Evolutionary conservation across 2,329 filamentous ascomycete species (phyloP), one percentile per base, ranked within the genome.

Genomic region (Hirsutella thompsonii): DNA sequence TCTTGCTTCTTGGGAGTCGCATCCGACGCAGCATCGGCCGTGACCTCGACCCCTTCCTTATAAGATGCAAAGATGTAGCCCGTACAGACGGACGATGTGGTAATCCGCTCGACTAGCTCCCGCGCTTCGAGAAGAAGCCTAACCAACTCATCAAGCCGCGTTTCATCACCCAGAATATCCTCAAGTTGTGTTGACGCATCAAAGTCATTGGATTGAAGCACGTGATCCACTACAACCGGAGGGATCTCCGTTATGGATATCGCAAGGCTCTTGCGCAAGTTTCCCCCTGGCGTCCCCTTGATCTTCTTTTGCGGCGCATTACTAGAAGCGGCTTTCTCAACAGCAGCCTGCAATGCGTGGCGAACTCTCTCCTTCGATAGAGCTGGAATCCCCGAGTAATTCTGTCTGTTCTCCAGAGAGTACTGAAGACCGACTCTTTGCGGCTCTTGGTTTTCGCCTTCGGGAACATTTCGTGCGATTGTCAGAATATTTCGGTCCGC

Each of bases 21-120:
- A 1, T 56, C 62, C 9, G 62, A 58, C 18, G 61, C 48, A 4
- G 61, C 57, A 1, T 56, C 62, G 9, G 62, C 58, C 18, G 61
- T 48, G 0, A 42, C 35, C 3, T 46, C 45, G 14, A 54, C 56
- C 37, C 43, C 48, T 2, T 53, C 52, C 40, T 61, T 67, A 47
- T 79, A 62, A 54, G 76, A 93, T 1, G 88, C 88, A 45, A 98
- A 74, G 44, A 98, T 95, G 57, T 90, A 96, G 1, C 92, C 90
- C 36, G 77, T 85, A 37, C 82, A 76, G 3, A 64, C 70, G 4
- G 79, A 71, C 1, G 75, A 70, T 34, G 73, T 70, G 0, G 78
- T 84, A 34, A 94, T 79, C 5, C 77, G 71, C 11, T 80, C 69
- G 1, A 89, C 73, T 5, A 88, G 72, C 33, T 68, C 70, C 35